phyloP scores from a whole-genome alignment of 441 rosid species.

The Metrosideros polymorpha region DNA sequence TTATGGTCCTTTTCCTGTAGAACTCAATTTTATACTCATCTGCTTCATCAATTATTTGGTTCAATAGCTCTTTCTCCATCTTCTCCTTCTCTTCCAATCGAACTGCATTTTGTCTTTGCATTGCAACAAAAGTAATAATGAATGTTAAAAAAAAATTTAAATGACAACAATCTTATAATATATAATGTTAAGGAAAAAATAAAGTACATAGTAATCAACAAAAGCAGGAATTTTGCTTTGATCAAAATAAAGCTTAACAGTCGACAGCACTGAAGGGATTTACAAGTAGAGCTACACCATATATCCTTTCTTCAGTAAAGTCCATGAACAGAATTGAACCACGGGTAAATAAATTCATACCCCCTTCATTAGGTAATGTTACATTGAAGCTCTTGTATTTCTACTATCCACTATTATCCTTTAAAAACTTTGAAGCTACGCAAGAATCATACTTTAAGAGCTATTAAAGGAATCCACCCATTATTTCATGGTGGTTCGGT shows the following conservation, averaged over 20 bases:
- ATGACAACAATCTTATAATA: not conserved
- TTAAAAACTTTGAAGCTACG: not conserved
- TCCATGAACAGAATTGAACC: not conserved
- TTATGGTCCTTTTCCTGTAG: constrained; percentile 40
- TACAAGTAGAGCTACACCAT: not conserved
- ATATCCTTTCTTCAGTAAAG: not conserved
- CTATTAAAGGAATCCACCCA: not conserved
- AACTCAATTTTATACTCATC: constrained; percentile 53
- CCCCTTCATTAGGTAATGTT: not conserved
- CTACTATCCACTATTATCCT: not conserved
- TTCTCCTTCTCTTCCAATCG: constrained; percentile 72
- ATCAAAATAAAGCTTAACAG: not conserved
- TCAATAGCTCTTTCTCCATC: constrained; percentile 51
- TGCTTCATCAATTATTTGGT: constrained; percentile 56
- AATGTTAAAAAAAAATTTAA: not conserved
- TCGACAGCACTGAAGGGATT: not conserved
- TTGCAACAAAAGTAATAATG: not conserved
- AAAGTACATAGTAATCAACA: not conserved
- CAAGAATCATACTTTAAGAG: not conserved
- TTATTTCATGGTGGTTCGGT: not conserved
- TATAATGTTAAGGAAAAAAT: not conserved
- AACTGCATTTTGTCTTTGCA: constrained; percentile 46
- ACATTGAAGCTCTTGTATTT: not conserved
- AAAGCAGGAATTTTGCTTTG: not conserved
- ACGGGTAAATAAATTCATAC: not conserved